Evolutionary conservation across 208 protist genomes (phyloP), one percentile per base, ranked within the genome.

Genomic region (Herpetomonas samuelpessoai): DNA sequence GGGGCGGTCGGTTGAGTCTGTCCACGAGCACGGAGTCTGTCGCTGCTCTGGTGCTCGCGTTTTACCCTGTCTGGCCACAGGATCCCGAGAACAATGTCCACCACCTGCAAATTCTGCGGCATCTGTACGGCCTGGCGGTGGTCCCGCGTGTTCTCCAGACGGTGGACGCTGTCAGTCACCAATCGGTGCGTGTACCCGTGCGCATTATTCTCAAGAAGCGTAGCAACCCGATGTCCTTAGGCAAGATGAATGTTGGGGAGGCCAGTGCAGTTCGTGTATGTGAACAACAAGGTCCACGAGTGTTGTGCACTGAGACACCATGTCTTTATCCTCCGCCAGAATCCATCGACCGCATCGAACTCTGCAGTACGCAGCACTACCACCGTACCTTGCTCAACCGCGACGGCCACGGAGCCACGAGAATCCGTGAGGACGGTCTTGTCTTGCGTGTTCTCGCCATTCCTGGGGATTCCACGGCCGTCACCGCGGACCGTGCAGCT

Each of bases 121-220:
- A 98, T 55, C 62, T 99, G 0, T 99, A 98, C 69, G 95, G 81
- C n/a, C 59, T 98, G 7, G 96, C 96, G 0, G 79, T 93, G 12
- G 92, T 98, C 41, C 88, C 89, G 2, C 77, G 96, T 4, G 80
- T 96, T 27, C 67, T 98, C 53, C 80, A 97, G 62, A 88, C 95
- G 26, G 51, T 86, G 1, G 96, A 98, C 65, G 91, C 97, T 1
- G 81, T 96, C 54, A 98, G 84, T 1, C 76, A 81, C 6, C 64
- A 71, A 35, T 65, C 83, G 16, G 78, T 92, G 14, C 86, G 81
- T 9, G 74, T 95, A 1, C 84, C 80, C 28, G 68, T 95, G 48
- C 76, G 74, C 45, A 77, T 92, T 16, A 60, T 87, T 41, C 63
- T 92, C 9, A 54, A 71, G 53, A 53, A 57, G 29, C 67, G 74